These are phyloP conservation scores for Calonectria ilicicola DNA, from an alignment of 2,329 filamentous ascomycete species.

Conservation along the genomic window DNA sequence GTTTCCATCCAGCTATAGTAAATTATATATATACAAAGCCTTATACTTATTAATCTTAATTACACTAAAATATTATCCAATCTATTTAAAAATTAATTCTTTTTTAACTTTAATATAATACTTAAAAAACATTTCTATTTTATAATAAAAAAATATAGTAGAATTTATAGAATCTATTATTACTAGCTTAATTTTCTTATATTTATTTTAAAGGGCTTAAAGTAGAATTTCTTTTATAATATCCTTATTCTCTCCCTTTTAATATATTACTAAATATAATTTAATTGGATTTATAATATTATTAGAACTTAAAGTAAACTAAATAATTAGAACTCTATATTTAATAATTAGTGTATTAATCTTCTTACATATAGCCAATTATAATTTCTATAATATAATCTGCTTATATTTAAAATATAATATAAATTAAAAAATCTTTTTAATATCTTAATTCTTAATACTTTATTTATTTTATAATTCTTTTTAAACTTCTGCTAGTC, in stretches of 20 bases:
- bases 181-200: conserved; percentile 11
- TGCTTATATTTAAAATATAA: conserved; percentile 2
- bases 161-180: conserved; percentile 9
- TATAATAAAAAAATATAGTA: conserved; percentile 11
- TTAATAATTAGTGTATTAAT: conserved; percentile 18
- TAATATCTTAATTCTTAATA: conserved; percentile 1
- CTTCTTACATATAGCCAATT: conserved; percentile 10
- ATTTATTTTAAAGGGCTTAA: not conserved
- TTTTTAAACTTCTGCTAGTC: not conserved
- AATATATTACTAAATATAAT: not conserved
- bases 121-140: conserved; percentile 2
- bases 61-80: not conserved
- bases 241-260: too few species aligned
- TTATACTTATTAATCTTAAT: not conserved
- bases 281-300: conserved; percentile 17
- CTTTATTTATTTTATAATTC: not conserved
- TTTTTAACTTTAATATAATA: conserved; percentile 1
- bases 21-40: conserved; percentile 1
- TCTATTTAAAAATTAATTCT: not conserved
- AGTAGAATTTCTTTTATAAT: not conserved
- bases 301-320: conserved; percentile 25
- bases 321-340: conserved; percentile 18
- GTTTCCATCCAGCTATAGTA: conserved; percentile 5
- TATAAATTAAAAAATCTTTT: conserved; percentile 1
- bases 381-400: conserved; percentile 3